Percentiles rank a stretch among this genome's conserved stretches.
phyloP scores from a whole-genome alignment of 202 grass and related monocot genomes.

The Setaria viridis region DNA sequence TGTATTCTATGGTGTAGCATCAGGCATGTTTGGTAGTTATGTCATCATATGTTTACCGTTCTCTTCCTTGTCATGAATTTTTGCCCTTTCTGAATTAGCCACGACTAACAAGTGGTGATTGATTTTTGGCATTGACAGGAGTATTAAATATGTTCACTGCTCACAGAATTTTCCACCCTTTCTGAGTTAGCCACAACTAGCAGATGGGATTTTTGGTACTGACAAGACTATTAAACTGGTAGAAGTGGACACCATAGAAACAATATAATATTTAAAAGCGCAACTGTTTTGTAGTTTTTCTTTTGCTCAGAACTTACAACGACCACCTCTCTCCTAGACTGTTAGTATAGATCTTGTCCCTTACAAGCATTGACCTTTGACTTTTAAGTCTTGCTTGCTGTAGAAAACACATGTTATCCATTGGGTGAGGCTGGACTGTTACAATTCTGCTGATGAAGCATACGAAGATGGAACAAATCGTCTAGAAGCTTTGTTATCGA shows the following conservation, averaged over 20 bases:
- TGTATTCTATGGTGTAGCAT: neutral
- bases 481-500: slow-evolving; percentile 67
- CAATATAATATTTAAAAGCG: neutral
- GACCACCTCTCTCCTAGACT: neutral
- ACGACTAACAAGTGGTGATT: neutral
- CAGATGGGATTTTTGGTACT: neutral
- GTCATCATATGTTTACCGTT: neutral
- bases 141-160: neutral
- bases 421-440: slow-evolving; percentile 71
- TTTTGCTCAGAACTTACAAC: neutral
- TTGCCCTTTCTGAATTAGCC: neutral
- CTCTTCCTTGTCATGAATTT: neutral
- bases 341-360: neutral
- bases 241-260: neutral
- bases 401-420: slow-evolving; percentile 88
- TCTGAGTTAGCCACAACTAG: neutral
- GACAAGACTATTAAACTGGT: neutral
- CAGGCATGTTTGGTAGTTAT: neutral
- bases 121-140: neutral
- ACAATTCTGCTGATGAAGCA: slow-evolving; percentile 64
- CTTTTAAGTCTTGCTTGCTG: slow-evolving; percentile 16
- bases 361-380: slow-evolving; percentile 2
- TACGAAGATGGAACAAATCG: slow-evolving; percentile 70
- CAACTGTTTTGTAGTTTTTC: neutral
- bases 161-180: neutral